Evolutionary conservation across 2,329 filamentous ascomycete species (phyloP), one percentile per base, ranked within the genome.

Genomic region (Nothophaeocryptopus gaeumannii): DNA sequence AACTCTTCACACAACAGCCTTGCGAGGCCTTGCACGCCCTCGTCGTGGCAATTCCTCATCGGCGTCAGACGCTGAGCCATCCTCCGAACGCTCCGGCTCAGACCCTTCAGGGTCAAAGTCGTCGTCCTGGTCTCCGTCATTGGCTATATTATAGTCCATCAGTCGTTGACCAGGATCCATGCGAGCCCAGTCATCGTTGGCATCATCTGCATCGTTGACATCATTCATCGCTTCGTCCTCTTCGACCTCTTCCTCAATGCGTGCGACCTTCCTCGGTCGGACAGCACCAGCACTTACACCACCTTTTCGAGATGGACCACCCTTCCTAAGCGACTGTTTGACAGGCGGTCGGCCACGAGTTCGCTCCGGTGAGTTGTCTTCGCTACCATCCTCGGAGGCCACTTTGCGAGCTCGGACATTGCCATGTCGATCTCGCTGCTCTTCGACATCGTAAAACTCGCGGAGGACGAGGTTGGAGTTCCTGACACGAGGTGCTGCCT

Each of bases 371-470:
- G 35, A 26, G 5, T 16, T 16, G n/a, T 39, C 35, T 11, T 42
- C 38, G 13, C 36, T 58, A 9, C 47, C 55, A 9, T 46, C 45
- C 15, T 58, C 55, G 16, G 47, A 34, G 5, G 53, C 56, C 36
- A 43, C 37, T 31, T 61, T 62, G 14, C 30, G 47, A n/a, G 54
- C 45, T 12, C 55, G 48, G 9, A 51, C 38, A 16, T 59, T 57
- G 26, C 61, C 62, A 11, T 36, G 26, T 39, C 52, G 58, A 39
- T 64, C 61, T 7, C 49, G 33, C 5, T 45, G 44, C 2, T 56
- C 33, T 15, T 59, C 59, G 11, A 61, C 39, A 8, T 64, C 63
- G 35, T 53, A 58, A 46, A 62, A 61, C 3, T 57, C 47, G 10
- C 35, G 29, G 8, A 26, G 36, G 5, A 62, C 48, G 9, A 62